Evolutionary conservation across 23 red algal species (phyloP).

Genomic region (Gracilaria gracilis): DNA sequence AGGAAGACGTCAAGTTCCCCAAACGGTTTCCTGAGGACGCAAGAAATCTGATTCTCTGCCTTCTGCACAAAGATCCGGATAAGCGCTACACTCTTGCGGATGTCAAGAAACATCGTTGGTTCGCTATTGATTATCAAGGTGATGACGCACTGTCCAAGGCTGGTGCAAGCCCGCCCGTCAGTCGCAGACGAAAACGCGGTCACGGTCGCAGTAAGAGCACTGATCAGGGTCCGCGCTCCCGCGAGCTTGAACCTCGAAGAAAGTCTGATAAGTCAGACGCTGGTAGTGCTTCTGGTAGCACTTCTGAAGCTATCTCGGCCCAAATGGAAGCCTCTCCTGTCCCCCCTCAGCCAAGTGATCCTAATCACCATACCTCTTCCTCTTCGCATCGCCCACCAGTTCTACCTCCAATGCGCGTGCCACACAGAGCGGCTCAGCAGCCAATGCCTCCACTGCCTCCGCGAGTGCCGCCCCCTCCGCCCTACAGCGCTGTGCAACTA

Average conservation of each 20-base stretch:
- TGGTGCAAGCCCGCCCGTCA: conserved; percentile 55
- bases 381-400: conserved; percentile 46
- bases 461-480: conserved; percentile 43
- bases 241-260: conserved; percentile 32
- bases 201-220: conserved; percentile 60
- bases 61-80: conserved; percentile 82
- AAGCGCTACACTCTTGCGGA: conserved; percentile 67
- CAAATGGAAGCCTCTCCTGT: conserved; percentile 3
- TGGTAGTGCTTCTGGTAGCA: neutral
- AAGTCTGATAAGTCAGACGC: conserved; percentile 51
- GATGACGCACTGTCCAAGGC: conserved; percentile 54
- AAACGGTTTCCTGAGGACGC: conserved; percentile 63
- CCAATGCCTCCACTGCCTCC: conserved; percentile 34
- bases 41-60: conserved; percentile 63
- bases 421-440: conserved; percentile 8
- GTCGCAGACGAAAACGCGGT: conserved; percentile 32
- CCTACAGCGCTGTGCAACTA: conserved; percentile 11
- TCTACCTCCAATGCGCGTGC: conserved; percentile 30
- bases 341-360: neutral
- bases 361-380: conserved; percentile 18
- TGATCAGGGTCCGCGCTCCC: conserved; percentile 52
- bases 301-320: neutral
- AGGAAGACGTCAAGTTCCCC: conserved; percentile 74
- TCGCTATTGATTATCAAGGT: conserved; percentile 62
- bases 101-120: conserved; percentile 79